Evolutionary conservation across 2,329 filamentous ascomycete genomes (phyloP), one percentile per base, ranked within the genome.

Genomic region (Lachnellula suecica): DNA sequence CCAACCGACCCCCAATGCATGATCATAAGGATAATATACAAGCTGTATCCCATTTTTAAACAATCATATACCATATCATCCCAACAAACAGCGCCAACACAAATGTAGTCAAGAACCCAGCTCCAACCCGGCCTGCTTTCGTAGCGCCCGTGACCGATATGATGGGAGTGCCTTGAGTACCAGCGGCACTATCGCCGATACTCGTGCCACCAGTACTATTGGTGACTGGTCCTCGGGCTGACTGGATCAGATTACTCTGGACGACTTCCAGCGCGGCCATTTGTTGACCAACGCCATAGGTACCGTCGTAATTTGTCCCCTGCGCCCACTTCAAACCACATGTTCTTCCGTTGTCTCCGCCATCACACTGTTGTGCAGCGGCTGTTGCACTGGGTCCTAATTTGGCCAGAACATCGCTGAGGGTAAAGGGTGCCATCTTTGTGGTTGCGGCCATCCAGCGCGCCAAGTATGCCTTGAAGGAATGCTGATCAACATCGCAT

Each of bases 221-320:
- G 4, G 77, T 81, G 37, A 78, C 70, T 0, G 78, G 76, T 1
- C 69, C 65, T 0, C 61, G 51, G 9, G 71, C 70, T 6, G 74
- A 56, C 31, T 73, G 60, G 45, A 87, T 79, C 66, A 85, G 74
- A 60, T 82, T 84, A 34, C 79, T 78, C 42, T 88, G 76, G 5
- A 86, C 77, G 8, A 87, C 75, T 61, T 88, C 83, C 66, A 88
- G 72, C 5, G 81, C 83, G 1, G 81, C 76, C 85, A 89, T 88
- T 68, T 88, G 84, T 66, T 88, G 83, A 8, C 85, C 85, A 2
- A 88, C 78, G 7, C 84, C 85, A 8, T 74, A 78, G 2, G 72
- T 73, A 23, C 81, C 80, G 64, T 87, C 83, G 69, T 78, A 87
- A 13, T 69, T 69, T 1, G 69, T 72, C 19, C 68, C 72, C 53